A percentile compares a stretch with the other conserved stretches of the same genome.
Conservation (phyloP, 768 basidiomycete genomes). For the Coprinellus aureogranulatus region DNA sequence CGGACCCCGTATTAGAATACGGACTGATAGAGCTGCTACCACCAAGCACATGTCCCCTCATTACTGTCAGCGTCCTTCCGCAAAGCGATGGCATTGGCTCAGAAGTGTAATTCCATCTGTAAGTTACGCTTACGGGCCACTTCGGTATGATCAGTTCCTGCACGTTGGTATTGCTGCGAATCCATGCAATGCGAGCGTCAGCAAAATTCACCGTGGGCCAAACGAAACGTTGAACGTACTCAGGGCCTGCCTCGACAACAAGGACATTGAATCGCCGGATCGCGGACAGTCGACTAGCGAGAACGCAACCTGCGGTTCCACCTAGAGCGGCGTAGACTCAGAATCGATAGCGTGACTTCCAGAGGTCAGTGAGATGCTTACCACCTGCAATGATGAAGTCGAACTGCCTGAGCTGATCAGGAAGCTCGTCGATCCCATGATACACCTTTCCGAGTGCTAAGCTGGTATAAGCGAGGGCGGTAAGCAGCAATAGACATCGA, state of each 20-base stretch:
- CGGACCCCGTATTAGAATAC: conserved; percentile 4
- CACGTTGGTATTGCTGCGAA: conserved; percentile 17
- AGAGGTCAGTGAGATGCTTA: neutral
- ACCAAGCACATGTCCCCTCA: conserved; percentile 30
- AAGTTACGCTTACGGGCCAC: conserved; percentile 8
- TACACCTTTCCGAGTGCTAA: neutral
- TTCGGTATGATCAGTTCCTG: conserved; percentile 16
- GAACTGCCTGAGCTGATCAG: neutral
- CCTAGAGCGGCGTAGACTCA: conserved; percentile 9
- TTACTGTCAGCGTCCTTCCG: conserved; percentile 21
- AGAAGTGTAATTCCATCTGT: conserved; percentile 33
- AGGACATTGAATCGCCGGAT: conserved; percentile 22
- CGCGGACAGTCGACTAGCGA: conserved; percentile 28
- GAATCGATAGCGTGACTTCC: neutral
- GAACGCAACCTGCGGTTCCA: conserved; percentile 26
- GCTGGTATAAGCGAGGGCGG: too few relatives aligned
- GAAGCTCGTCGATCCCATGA: neutral
- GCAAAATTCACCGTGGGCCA: neutral
- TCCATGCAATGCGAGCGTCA: too few relatives aligned
- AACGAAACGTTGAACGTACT: conserved; percentile 15
- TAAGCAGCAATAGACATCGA: too few relatives aligned
- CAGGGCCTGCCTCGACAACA: conserved; percentile 30
- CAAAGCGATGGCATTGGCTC: conserved; percentile 25
- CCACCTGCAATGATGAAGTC: neutral
- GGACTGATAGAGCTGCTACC: conserved; percentile 31